Evolutionary conservation across 2,329 filamentous ascomycete species (phyloP).

Genomic region (Albifimbria verrucaria): DNA sequence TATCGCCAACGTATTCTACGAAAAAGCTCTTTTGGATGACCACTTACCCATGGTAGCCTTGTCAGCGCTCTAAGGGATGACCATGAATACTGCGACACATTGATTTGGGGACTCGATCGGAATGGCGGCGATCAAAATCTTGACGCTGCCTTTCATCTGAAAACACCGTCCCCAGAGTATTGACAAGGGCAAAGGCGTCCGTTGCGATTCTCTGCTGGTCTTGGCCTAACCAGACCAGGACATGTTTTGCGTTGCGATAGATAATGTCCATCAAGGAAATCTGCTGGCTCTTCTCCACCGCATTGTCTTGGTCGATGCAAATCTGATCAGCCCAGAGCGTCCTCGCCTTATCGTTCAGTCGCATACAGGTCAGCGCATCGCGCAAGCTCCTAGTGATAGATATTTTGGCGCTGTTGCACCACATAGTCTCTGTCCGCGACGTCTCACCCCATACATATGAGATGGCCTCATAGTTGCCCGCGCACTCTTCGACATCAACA

Average conservation of each 20-base stretch:
- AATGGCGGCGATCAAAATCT: background rate
- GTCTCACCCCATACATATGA: slow-evolving; percentile 1
- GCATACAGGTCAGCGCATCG: background rate
- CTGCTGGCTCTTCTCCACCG: slow-evolving; percentile 8
- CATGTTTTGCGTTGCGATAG: slow-evolving; percentile 5
- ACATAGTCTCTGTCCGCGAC: background rate
- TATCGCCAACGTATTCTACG: no score
- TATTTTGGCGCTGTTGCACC: background rate
- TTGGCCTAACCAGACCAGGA: slow-evolving; percentile 8
- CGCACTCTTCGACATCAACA: slow-evolving; percentile 72
- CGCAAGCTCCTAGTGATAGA: background rate
- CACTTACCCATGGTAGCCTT: background rate
- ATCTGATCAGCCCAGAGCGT: slow-evolving; percentile 11
- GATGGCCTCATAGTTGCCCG: slow-evolving; percentile 48
- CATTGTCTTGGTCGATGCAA: slow-evolving; percentile 11
- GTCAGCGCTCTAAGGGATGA: background rate
- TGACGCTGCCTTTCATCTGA: background rate
- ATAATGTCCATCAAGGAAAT: slow-evolving; percentile 10
- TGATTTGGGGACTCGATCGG: background rate
- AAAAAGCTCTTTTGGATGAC: no score
- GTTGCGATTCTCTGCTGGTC: background rate
- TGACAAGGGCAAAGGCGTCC: background rate
- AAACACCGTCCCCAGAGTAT: background rate
- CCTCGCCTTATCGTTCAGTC: background rate
- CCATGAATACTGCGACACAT: background rate